Evolutionary conservation across 768 basidiomycete genomes (phyloP).

Genomic region (Pulveroboletus sp.): DNA sequence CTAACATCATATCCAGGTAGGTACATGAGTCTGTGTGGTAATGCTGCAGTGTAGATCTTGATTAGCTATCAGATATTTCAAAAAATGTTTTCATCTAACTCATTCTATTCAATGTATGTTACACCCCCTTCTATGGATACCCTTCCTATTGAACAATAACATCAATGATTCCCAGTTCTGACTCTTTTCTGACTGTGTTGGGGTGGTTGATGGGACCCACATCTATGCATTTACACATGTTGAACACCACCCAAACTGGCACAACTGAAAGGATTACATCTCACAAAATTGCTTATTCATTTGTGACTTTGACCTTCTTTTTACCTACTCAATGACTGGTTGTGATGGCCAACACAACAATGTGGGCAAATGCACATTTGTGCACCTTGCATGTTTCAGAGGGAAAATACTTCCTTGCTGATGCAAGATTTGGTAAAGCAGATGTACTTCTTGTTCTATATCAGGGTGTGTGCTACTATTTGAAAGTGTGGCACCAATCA

Average conservation of each 20-base stretch:
- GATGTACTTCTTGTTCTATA: background rate
- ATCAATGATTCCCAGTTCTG: background rate
- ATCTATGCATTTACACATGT: background rate
- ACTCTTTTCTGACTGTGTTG: slow-evolving; percentile 3
- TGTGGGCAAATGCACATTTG: slow-evolving; percentile 9
- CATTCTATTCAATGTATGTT: slow-evolving; percentile 4
- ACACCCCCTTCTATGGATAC: background rate
- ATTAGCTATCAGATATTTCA: slow-evolving; percentile 13
- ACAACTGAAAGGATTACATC: slow-evolving; percentile 12
- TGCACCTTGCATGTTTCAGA: slow-evolving; percentile 1
- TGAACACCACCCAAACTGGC: slow-evolving; percentile 5
- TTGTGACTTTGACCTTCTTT: slow-evolving; percentile 15
- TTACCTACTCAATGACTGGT: slow-evolving; percentile 11
- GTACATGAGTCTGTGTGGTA: background rate
- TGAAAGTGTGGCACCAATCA: background rate
- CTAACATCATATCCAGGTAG: background rate
- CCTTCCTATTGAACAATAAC: background rate
- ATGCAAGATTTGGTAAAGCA: background rate
- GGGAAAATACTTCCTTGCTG: background rate
- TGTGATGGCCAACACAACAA: slow-evolving; percentile 13
- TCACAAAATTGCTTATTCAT: slow-evolving; percentile 20
- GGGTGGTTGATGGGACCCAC: too few species aligned
- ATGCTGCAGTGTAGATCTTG: too few species aligned
- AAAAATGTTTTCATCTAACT: background rate
- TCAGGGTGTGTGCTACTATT: background rate